Conservation (phyloP, 164 flowering plant genomes). For the Chloranthus sessilifolius region DNA sequence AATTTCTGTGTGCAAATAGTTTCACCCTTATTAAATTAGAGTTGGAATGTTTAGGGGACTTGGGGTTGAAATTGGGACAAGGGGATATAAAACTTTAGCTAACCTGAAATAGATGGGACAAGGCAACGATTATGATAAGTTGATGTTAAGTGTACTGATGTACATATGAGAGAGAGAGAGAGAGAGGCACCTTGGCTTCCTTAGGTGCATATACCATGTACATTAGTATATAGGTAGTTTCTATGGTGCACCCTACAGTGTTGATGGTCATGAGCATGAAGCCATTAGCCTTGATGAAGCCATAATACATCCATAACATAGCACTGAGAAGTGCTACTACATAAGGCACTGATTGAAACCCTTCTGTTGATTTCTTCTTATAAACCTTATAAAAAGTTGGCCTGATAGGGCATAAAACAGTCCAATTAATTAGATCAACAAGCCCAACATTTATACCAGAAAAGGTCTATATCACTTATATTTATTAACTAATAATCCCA, state of each 20-base stretch:
- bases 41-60: too few species aligned
- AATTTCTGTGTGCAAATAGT: too few species aligned
- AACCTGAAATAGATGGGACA: too few species aligned
- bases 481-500: too few species aligned
- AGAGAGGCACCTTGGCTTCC: conserved; percentile 31
- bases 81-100: too few species aligned
- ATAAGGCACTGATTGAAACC: conserved; percentile 70
- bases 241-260: conserved; percentile 38
- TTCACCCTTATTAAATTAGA: too few species aligned
- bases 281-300: conserved; percentile 39
- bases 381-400: conserved; percentile 63
- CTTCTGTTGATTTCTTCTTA: conserved; percentile 71
- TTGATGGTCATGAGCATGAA: conserved; percentile 57
- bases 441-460: background rate
- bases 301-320: conserved; percentile 58
- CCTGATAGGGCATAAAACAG: conserved; percentile 25
- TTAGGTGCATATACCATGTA: conserved; percentile 59
- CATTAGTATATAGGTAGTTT: conserved; percentile 40
- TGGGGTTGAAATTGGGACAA: too few species aligned
- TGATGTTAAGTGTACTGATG: too few species aligned
- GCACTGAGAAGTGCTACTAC: conserved; percentile 72
- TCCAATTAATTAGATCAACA: background rate
- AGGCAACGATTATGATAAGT: too few species aligned
- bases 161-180: conserved; percentile 6
- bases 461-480: conserved; percentile 1